Evolutionary conservation across 2,329 filamentous ascomycete genomes (phyloP), one percentile per base, ranked within the genome.

Genomic region (Zymoseptoria ardabiliae): DNA sequence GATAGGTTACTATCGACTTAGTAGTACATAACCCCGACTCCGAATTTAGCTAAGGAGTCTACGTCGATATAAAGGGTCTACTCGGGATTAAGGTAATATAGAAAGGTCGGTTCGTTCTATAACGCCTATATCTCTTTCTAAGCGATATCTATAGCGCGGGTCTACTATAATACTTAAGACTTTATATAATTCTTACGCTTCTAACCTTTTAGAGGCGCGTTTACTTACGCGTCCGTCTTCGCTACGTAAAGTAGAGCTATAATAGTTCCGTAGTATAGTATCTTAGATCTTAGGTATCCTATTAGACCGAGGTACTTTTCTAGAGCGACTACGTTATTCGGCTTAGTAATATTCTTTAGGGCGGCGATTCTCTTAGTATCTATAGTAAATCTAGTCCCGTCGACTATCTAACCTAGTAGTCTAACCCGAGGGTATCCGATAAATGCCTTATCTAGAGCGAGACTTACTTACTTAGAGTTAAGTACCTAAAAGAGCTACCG

Each of bases 1-100:
- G 2, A 6, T 19, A 7, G 5, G 21, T 56, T 22, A 4, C 54
- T 20, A 23, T 56, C 13, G 1, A 56, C 22, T 19, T 56, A 50
- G 54, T 56, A 55, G 41, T 48, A 48, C 25, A 56, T 56, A 4
- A 56, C 45, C 6, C 54, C 19, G 17, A 56, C 41, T 10, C 54
- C n/a, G n/a, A 23, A 53, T 9, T 53, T 9, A 4, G 28, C 22
- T 25, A 17, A 25, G 7, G 54, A 48, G 54, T 56, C 54, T 56
- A 56, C 41, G 41, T 56, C 54, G 20, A 56, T 48, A 19, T 56
- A 56, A 11, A 56, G 20, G 3, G 19, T 50, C 22, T 50, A 48
- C 3, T 21, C n/a, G 19, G 54, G 41, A 41, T 56, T 25, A 17
- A 50, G 41, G 25, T 56, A 50, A 25, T 56, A 50, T 1, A 50